Conservation (phyloP, 305 asterid genomes). For the Solanum chacoense region DNA sequence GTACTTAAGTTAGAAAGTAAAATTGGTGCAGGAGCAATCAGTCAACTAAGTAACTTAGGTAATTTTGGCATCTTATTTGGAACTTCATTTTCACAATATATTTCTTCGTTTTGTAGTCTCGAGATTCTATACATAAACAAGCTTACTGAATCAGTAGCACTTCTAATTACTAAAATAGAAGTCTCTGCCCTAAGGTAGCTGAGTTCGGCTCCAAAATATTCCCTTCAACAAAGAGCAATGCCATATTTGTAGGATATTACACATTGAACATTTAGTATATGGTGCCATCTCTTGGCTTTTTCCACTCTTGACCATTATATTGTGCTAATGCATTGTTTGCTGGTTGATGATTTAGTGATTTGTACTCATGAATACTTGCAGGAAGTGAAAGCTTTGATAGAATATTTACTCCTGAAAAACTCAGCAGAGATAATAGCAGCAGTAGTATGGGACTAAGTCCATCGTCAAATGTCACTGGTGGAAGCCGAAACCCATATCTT, state of each 20-base stretch:
- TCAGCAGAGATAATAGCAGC: conserved; percentile 36
- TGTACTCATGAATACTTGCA: conserved; percentile 14
- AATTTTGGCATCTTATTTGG: conserved; percentile 7
- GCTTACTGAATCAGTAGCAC: background rate
- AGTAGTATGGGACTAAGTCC: conserved; percentile 23
- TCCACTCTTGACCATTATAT: background rate
- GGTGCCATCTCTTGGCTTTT: background rate
- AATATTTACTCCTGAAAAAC: conserved; percentile 58
- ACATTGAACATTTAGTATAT: background rate
- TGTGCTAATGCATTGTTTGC: background rate
- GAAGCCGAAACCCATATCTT: conserved; percentile 18
- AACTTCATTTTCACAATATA: background rate
- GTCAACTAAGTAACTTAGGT: conserved; percentile 90
- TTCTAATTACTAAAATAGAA: background rate
- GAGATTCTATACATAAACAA: background rate
- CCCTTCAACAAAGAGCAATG: background rate
- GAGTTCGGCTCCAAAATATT: background rate
- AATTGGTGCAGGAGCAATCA: conserved; percentile 71
- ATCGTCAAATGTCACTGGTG: conserved; percentile 15
- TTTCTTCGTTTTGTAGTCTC: background rate
- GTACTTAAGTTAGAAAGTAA: conserved; percentile 84
- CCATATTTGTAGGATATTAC: background rate
- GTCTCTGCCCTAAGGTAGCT: background rate
- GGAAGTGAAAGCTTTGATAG: conserved; percentile 67
- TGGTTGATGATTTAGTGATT: background rate